Conservation (phyloP, 1,284 basidiomycete species). For the Mycena sp. region DNA sequence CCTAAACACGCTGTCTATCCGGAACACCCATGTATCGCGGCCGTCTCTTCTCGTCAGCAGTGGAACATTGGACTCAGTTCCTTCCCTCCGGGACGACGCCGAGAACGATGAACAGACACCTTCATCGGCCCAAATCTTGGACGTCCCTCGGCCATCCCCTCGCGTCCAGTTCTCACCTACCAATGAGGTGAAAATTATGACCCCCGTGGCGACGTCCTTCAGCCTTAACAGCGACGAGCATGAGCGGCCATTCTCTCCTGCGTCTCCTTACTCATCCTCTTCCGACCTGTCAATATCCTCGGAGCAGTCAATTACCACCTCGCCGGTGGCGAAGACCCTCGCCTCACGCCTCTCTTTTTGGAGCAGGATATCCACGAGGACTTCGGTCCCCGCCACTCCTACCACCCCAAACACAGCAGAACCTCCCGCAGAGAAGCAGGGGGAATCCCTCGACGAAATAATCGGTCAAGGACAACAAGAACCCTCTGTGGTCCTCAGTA, state of each 20-base stretch:
- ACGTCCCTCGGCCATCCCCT: slow-evolving; percentile 34
- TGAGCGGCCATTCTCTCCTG: slow-evolving; percentile 35
- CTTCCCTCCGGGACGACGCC: slow-evolving; percentile 19
- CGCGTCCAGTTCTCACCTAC: slow-evolving; percentile 60
- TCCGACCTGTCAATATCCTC: slow-evolving; percentile 66
- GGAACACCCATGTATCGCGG: slow-evolving; percentile 53
- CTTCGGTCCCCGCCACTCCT: slow-evolving; percentile 33
- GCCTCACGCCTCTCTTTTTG: slow-evolving; percentile 78
- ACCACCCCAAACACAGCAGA: slow-evolving; percentile 37
- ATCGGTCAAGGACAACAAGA: slow-evolving; percentile 57
- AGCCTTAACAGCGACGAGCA: slow-evolving; percentile 34
- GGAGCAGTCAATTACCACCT: slow-evolving; percentile 54
- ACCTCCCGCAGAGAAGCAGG: slow-evolving; percentile 48
- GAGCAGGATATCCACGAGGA: slow-evolving; percentile 61
- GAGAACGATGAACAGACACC: slow-evolving; percentile 1
- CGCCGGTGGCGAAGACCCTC: slow-evolving; percentile 68
- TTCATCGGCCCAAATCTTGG: slow-evolving; percentile 8
- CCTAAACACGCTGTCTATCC: slow-evolving; percentile 59
- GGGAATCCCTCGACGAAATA: slow-evolving; percentile 59
- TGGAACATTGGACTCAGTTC: slow-evolving; percentile 36
- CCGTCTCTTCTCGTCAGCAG: slow-evolving; percentile 52
- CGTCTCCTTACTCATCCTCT: slow-evolving; percentile 49
- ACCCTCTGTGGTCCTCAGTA: slow-evolving; percentile 59
- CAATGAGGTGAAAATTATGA: slow-evolving; percentile 53
- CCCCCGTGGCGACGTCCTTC: slow-evolving; percentile 40